Evolutionary conservation across 495 filamentous ascomycete species (phyloP).

Genomic region (Arthonia radiata): DNA sequence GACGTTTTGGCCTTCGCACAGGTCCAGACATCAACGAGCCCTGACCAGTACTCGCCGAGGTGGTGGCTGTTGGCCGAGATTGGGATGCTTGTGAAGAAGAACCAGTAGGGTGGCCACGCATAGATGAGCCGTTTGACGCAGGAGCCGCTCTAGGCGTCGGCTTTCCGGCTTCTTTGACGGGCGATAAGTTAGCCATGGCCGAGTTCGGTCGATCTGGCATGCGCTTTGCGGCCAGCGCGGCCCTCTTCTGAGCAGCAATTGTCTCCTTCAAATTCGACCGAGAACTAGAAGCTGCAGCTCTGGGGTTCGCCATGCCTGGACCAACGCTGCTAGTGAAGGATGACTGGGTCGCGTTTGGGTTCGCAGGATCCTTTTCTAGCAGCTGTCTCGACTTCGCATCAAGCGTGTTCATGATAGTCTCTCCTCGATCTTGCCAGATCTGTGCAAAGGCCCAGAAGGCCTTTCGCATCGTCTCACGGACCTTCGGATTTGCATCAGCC

Average conservation of each 20-base stretch:
- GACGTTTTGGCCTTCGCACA: constrained; percentile 26
- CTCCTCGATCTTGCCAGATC: constrained; percentile 57
- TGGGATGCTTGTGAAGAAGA: constrained; percentile 5
- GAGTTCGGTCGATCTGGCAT: constrained; percentile 48
- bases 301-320: constrained; percentile 8
- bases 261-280: constrained; percentile 44
- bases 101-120: constrained; percentile 5
- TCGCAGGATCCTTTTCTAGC: constrained; percentile 54
- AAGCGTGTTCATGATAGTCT: constrained; percentile 50
- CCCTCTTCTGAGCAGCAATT: constrained; percentile 63
- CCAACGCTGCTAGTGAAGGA: constrained; percentile 31
- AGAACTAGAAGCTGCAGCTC: background rate
- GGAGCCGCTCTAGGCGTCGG: no score
- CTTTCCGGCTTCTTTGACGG: constrained; percentile 19
- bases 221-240: constrained; percentile 26
- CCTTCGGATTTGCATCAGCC: constrained; percentile 62
- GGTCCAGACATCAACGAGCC: constrained; percentile 32
- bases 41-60: constrained; percentile 3
- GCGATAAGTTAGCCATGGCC: constrained; percentile 41
- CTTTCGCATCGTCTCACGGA: constrained; percentile 57
- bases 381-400: constrained; percentile 48
- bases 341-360: constrained; percentile 36
- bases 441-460: constrained; percentile 63
- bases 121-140: no score
- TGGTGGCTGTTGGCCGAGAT: constrained; percentile 13